Evolutionary conservation across 345 rosid genomes (phyloP), one percentile per base, ranked within the genome.

Genomic region (Citrus maxima): DNA sequence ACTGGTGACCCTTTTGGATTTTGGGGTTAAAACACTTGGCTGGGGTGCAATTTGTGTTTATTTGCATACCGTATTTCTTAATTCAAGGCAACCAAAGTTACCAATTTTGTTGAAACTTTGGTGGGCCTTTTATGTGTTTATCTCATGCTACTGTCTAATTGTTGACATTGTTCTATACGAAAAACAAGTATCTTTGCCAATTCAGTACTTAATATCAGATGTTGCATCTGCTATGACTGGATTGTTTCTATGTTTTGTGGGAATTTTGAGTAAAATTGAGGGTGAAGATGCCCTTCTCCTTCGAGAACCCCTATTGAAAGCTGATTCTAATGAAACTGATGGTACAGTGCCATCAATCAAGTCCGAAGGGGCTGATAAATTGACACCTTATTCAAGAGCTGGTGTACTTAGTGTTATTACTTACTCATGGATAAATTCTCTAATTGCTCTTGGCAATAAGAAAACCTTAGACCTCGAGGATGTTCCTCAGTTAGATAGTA

Each of bases 391-490:
- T 74, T 82, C 91, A 5, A 84, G 72, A 61, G 90, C 89, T 49
- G 80, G 90, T 24, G 40, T 85, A 60, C 82, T 89, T 40, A 73
- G 91, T 72, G 73, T 85, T 61, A 75, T 88, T 55, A 85, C 90
- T 75, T 89, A 89, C 89, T 84, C 90, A 37, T 91, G 95, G 95
- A 79, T 89, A 86, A 73, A 89, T 77, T 84, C 92, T 80, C 78
- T 91, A 18, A 89, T 91, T 72, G 89, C 86, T 51, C 49, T 76
- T 51, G 95, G 95, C 70, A 86, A 88, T 69, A 89, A 73, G 86
- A 91, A 91, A 77, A 70, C 82, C 24, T 70, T 91, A 80, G 91
- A 91, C 82, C 86, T 86, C 4, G 92, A 88, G 80, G 92, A 89
- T 83, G 90, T 89, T 78, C 95, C 95, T 30, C 90, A 89, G 67